Base-by-base conservation (phyloP, 2,329 filamentous ascomycete genomes). In the Hortaea werneckii region DNA sequence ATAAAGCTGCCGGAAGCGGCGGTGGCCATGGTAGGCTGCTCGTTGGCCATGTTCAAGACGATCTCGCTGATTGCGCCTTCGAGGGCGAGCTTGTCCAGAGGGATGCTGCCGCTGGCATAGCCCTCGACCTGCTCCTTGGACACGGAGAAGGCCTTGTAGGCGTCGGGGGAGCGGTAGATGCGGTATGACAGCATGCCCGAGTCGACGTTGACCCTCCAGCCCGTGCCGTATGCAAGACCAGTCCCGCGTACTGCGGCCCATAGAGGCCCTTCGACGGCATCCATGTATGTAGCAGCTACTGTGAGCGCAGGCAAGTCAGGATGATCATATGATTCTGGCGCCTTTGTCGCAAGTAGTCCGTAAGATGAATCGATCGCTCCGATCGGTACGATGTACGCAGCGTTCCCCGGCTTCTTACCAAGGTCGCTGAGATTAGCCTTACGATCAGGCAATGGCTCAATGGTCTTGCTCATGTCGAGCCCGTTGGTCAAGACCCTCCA, bases 211-310 rank as follows among this genome's bases (percentile, higher is more conserved):
- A 85, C 82, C 39, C 76, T 76, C 60, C 96, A 94, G 57, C 77
- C 80, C 1, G 85, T 83, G 44, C 89, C 89, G 61, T 98, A 98
- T 0, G 92, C 92, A 43, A 96, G 80, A 40, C 92, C 92, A 38
- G 87, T 92, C 46, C 92, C 92, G 40, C 92, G 87, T 41, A 96
- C 85, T 0, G 87, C 87, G 52, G 84, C 84, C 90, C 92, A 96
- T 29, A 98, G 78, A 0, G 92, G 92, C 0, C 92, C 92, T 66
- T 98, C 92, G 12, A 94, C 85, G 0, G 88, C 82, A 61, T 95
- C 89, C 50, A 98, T 82, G 62, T 95, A 96, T 13, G 88, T 82
- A 42, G 88, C 79, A 1, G 90, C 88, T 6, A 98, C 89, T 64
- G 94, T 79, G 43, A 95, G 75, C 2, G 89, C 82, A 0, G 92